A percentile compares a stretch with the other conserved stretches of the same genome.
phyloP scores from a whole-genome alignment of 163 green algal species.

The Scenedesmus sp. region DNA sequence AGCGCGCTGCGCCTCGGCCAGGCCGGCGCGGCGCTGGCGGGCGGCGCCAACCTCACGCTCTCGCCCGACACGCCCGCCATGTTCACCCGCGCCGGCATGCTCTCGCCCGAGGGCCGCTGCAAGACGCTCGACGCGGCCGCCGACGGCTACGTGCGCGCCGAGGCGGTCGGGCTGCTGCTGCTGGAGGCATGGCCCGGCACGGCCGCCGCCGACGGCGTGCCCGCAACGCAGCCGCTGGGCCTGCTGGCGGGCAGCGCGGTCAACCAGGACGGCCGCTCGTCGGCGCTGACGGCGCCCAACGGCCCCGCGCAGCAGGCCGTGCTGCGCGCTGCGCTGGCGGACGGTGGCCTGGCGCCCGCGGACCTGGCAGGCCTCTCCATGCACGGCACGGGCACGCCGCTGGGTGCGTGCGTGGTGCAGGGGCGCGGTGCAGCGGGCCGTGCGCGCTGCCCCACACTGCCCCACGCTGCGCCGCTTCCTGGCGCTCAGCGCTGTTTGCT shows the following conservation, averaged over 20 bases:
- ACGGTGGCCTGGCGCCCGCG: constrained; percentile 5
- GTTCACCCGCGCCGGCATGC: constrained; percentile 76
- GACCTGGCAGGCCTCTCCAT: constrained; percentile 66
- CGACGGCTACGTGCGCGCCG: constrained; percentile 83
- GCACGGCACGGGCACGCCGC: constrained; percentile 79
- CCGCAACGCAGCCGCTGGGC: constrained; percentile 10
- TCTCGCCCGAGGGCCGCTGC: constrained; percentile 84
- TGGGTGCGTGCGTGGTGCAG: constrained; percentile 2
- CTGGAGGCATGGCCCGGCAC: constrained; percentile 30
- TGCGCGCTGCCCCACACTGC: background rate
- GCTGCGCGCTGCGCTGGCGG: constrained; percentile 46
- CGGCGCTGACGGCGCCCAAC: constrained; percentile 72
- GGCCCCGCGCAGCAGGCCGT: constrained; percentile 67
- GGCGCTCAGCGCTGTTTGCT: too few species aligned
- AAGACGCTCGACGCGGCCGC: constrained; percentile 89
- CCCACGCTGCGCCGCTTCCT: too few species aligned
- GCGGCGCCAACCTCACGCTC: constrained; percentile 72
- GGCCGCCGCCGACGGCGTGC: background rate
- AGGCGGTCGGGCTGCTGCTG: constrained; percentile 71
- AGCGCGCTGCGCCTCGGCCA: constrained; percentile 40
- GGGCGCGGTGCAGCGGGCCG: background rate
- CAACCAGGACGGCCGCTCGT: constrained; percentile 85
- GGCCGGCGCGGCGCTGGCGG: constrained; percentile 53
- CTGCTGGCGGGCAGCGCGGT: constrained; percentile 60
- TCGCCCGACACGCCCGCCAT: constrained; percentile 62